phyloP scores from a whole-genome alignment of 2,329 filamentous ascomycete genomes.

The Ceratocystis lukuohia region DNA sequence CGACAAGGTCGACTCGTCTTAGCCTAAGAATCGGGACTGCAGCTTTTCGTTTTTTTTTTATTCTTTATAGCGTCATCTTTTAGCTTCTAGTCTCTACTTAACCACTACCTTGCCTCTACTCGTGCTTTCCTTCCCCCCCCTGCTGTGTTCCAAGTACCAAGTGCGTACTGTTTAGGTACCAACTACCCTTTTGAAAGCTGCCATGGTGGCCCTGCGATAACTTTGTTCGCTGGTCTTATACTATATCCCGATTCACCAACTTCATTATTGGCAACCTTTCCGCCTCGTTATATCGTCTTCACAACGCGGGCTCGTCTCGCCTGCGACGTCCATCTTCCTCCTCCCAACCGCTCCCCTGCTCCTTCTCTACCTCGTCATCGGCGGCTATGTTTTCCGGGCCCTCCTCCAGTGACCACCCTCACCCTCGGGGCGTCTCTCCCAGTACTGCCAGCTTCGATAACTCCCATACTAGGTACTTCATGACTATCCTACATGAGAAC shows the following conservation, averaged over 20 bases:
- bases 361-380: too few species aligned
- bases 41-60: too few species aligned
- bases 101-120: background rate
- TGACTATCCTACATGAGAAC: background rate
- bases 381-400: conserved; percentile 15
- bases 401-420: conserved; percentile 10
- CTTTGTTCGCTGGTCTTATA: background rate
- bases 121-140: background rate
- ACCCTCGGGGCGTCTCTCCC: conserved; percentile 14
- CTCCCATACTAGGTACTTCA: conserved; percentile 10
- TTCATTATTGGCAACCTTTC: background rate
- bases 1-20: too few species aligned
- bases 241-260: background rate
- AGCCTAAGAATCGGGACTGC: too few species aligned
- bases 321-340: background rate
- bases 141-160: background rate
- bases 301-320: background rate
- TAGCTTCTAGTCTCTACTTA: background rate
- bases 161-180: background rate
- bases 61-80: too few species aligned
- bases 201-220: conserved; percentile 10
- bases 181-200: background rate
- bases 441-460: conserved; percentile 16
- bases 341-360: background rate
- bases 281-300: background rate